Base-by-base conservation (phyloP, 805 yeast genomes). In the Wickerhamomyces kurtzmanii region DNA sequence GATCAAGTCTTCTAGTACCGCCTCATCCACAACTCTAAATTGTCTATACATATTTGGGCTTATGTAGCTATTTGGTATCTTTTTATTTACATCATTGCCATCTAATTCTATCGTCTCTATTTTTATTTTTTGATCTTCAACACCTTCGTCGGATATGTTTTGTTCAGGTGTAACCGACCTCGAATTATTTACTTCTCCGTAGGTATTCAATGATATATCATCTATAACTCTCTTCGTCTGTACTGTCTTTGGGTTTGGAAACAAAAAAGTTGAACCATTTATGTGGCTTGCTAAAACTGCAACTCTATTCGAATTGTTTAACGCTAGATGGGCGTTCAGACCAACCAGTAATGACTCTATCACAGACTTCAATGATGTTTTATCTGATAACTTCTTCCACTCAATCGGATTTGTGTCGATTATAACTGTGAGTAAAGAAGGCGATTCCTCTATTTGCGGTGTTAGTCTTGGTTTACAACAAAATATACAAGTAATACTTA, bases 261-360 rank as follows among this genome's bases (percentile, higher is more conserved):
- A 84, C 14, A 89, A 47, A 39, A 80, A 71, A 38, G 60, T 58
- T 0, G 93, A 75, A 1, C 89, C 84, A 10, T 57, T 53, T 2
- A 84, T 69, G 38, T 84, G 80, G 13, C 84, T 77, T 1, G 84
- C 80, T 22, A 87, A 69, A 11, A 89, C 71, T 3, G 91, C 80
- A 8, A 89, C 93, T 44, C 71, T 71, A 50, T 91, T 91, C 20
- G 86, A 73, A 40, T 81, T 82, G 51, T 83, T 83, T 28, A 84
- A 62, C 0, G 97, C 77, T 26, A 91, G 50, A 51, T 91, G 98
- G 2, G 94, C 86, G 51, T 91, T 91, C 28, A 87, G 51, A 43
- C 80, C 75, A 15, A 91, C 85, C 18, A 85, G 53, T 7, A 87
- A 45, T 3, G 87, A 61, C 36, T 79, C 68, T 6, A 80, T 51